phyloP scores from a whole-genome alignment of 805 yeast species.

The Monosporozyma solicola region DNA sequence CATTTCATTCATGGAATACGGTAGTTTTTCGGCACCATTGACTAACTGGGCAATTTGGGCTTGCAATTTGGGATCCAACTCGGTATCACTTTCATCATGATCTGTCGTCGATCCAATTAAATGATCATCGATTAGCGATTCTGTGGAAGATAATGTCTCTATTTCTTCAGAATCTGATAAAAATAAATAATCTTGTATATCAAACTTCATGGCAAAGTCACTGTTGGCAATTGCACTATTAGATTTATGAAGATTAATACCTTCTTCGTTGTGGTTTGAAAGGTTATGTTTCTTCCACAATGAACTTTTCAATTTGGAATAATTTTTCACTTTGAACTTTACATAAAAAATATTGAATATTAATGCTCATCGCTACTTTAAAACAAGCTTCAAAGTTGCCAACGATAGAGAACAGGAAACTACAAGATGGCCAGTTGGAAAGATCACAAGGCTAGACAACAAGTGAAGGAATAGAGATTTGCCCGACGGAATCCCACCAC shows the following conservation, averaged over 20 bases:
- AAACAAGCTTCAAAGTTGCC: neutral
- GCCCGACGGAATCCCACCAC: constrained; percentile 53
- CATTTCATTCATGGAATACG: constrained; percentile 1
- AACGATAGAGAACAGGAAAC: neutral
- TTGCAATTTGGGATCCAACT: constrained; percentile 6
- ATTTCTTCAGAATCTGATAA: neutral
- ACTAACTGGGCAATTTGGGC: constrained; percentile 10
- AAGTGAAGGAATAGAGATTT: constrained; percentile 57
- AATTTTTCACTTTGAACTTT: neutral
- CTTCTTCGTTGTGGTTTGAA: too few species aligned
- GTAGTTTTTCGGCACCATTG: constrained; percentile 6
- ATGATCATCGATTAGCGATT: neutral
- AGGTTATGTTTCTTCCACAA: too few species aligned
- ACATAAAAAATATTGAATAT: neutral
- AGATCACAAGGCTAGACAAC: constrained; percentile 57
- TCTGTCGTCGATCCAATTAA: neutral
- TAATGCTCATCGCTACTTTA: neutral
- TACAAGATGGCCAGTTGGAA: constrained; percentile 11
- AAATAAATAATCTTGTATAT: constrained; percentile 1
- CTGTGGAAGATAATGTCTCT: neutral
- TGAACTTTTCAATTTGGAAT: neutral
- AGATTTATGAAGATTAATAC: too few species aligned
- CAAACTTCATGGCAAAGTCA: constrained; percentile 4
- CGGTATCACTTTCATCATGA: neutral
- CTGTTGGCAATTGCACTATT: too few species aligned